These are phyloP conservation scores for Rhizopogon roseolus DNA, from an alignment of 768 basidiomycete genomes.

Conservation along the genomic window DNA sequence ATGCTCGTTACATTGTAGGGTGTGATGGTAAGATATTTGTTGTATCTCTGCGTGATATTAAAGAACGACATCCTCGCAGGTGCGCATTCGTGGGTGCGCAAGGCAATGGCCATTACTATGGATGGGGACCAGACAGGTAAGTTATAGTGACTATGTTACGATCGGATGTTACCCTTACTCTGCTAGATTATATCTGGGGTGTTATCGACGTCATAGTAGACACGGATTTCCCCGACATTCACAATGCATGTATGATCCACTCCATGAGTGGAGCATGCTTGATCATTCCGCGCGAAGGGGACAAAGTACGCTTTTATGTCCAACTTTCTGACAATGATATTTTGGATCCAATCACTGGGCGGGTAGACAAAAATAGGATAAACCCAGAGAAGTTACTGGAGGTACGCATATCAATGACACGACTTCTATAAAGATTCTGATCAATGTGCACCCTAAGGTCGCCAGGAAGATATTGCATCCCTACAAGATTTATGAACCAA, in stretches of 20 bases:
- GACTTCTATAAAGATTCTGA: not conserved
- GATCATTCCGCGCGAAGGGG: conserved; percentile 68
- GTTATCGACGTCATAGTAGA: conserved; percentile 67
- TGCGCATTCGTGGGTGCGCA: conserved; percentile 44
- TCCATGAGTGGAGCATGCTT: conserved; percentile 65
- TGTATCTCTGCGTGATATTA: not conserved
- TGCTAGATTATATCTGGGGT: conserved; percentile 73
- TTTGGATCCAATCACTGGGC: conserved; percentile 39
- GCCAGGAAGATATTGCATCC: conserved; percentile 54
- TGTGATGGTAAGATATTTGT: conserved; percentile 24
- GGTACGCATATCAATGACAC: conserved; percentile 25
- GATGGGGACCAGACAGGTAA: conserved; percentile 42
- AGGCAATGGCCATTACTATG: conserved; percentile 38
- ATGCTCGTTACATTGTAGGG: conserved; percentile 31
- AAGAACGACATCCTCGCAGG: conserved; percentile 17
- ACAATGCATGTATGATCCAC: conserved; percentile 58
- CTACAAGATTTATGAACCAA: conserved; percentile 43
- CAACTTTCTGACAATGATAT: conserved; percentile 52
- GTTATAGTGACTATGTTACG: not conserved
- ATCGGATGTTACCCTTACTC: not conserved
- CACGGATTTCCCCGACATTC: conserved; percentile 74
- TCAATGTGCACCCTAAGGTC: conserved; percentile 32
- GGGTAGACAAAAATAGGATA: conserved; percentile 49
- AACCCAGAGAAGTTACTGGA: conserved; percentile 49
- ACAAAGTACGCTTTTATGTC: conserved; percentile 66